Percentiles rank a stretch among this genome's conserved stretches.
Conservation (phyloP, 305 asterid species). For the Plantago rigida region DNA sequence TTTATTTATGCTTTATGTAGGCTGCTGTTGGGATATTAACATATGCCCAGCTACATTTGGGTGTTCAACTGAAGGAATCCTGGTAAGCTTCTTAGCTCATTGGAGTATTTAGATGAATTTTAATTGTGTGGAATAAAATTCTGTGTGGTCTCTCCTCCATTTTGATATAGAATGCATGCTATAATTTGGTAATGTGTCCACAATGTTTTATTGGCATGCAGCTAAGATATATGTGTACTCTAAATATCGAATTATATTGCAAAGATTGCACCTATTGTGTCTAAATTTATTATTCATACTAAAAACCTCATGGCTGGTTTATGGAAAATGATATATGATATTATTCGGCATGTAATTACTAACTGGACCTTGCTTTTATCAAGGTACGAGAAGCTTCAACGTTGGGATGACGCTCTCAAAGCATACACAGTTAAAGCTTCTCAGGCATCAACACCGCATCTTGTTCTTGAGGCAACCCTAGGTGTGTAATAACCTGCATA, state of each 20-base stretch:
- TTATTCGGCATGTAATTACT: constrained; percentile 25
- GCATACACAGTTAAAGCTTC: constrained; percentile 92
- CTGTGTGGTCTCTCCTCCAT: constrained; percentile 11
- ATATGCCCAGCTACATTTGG: constrained; percentile 86
- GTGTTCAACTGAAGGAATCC: constrained; percentile 92
- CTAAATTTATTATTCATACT: no score
- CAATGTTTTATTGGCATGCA: no score
- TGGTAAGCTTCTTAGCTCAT: constrained; percentile 42
- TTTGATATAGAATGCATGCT: neutral
- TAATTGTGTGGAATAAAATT: constrained; percentile 4
- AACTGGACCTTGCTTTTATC: constrained; percentile 23
- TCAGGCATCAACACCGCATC: constrained; percentile 67
- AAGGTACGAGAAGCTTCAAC: constrained; percentile 97
- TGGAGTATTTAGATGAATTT: constrained; percentile 3
- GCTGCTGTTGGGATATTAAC: constrained; percentile 98
- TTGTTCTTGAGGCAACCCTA: constrained; percentile 86
- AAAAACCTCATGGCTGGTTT: no score
- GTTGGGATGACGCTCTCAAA: constrained; percentile 99
- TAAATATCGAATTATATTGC: no score
- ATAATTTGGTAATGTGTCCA: no score
- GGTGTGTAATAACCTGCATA: constrained; percentile 43
- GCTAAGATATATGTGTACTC: no score
- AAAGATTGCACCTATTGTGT: no score
- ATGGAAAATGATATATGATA: neutral
- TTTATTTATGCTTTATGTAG: constrained; percentile 34